A percentile compares a stretch with the other conserved stretches of the same genome.
phyloP scores from a whole-genome alignment of 1,139 yeast genomes.

The Saccharomyces hybrid region DNA sequence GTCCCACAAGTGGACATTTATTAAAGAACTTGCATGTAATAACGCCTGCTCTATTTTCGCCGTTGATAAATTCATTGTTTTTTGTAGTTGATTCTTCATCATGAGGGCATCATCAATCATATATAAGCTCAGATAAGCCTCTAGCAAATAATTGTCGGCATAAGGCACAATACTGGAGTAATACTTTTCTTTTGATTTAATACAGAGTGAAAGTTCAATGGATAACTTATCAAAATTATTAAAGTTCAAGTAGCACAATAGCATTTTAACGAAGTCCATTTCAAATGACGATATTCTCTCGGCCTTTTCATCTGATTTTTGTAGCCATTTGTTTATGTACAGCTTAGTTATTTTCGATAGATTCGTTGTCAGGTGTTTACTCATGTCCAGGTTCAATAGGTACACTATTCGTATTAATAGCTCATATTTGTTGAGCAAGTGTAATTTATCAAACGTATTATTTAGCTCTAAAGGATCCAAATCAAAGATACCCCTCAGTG shows the following conservation, averaged over 20 bases:
- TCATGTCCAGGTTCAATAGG: slow-evolving; percentile 30
- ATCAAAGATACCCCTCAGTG: slow-evolving; percentile 20
- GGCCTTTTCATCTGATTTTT: slow-evolving; percentile 5
- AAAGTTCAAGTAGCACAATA: slow-evolving; percentile 35
- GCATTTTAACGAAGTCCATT: slow-evolving; percentile 28
- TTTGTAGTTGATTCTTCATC: neutral
- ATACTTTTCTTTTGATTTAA: slow-evolving; percentile 7
- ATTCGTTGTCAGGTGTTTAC: slow-evolving; percentile 24
- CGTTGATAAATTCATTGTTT: slow-evolving; percentile 1
- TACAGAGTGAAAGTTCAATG: slow-evolving; percentile 16
- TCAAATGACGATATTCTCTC: slow-evolving; percentile 30
- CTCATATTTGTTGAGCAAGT: slow-evolving; percentile 24
- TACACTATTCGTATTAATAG: slow-evolving; percentile 29
- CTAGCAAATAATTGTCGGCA: slow-evolving; percentile 9
- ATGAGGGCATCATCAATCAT: slow-evolving; percentile 7
- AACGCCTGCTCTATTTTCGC: slow-evolving; percentile 12
- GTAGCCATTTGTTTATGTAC: slow-evolving; percentile 29
- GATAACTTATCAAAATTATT: slow-evolving; percentile 33
- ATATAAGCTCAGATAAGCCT: slow-evolving; percentile 14
- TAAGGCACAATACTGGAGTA: slow-evolving; percentile 9
- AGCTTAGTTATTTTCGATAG: slow-evolving; percentile 23
- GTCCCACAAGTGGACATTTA: slow-evolving; percentile 10
- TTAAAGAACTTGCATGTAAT: slow-evolving; percentile 5
- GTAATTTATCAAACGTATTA: slow-evolving; percentile 15
- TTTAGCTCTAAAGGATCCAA: slow-evolving; percentile 12